Evolutionary conservation across 345 rosid genomes (phyloP), one percentile per base, ranked within the genome.

Genomic region (Salix suchowensis): DNA sequence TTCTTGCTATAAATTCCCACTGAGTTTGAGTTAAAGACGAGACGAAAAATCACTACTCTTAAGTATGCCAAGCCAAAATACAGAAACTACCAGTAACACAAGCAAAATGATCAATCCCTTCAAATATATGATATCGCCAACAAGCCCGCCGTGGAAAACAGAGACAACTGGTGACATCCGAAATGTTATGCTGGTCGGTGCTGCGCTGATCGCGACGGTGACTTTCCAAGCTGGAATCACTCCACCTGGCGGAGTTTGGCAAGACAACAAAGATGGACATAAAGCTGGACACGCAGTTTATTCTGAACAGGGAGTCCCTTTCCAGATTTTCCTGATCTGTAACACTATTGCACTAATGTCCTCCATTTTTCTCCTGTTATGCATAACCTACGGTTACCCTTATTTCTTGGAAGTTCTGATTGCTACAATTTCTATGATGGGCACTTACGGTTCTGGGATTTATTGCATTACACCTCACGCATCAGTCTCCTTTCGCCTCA

Each of bases 241-340:
- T 50, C 84, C 84, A 26, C 88, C 86, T 0, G 83, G 86, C 23
- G 84, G 89, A 16, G 46, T 79, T 0, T 81, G 88, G 88, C 87
- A 84, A n/a, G n/a, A n/a, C n/a, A n/a, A n/a, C n/a, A n/a, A n/a
- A n/a, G n/a, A n/a, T n/a, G 74, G 78, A 28, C 39, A 48, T 4
- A 19, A 23, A 23, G 28, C 77, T 1, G 83, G 82, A 32, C 75
- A 74, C 1, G 81, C 80, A 0, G 68, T 83, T 13, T 80, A 67
- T 21, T 76, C 76, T 2, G 7, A 70, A 40, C 50, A 71, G 28
- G 5, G 19, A 15, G 3, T 3, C 11, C 37, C 77, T 6, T 88
- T 77, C 40, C 76, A 75, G 28, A 5, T 37, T 2, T 24, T 24
- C 24, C 24, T 24, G 24, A 24, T 24, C 0, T 24, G 24, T 24